Conservation (phyloP, 2,329 filamentous ascomycete species). For the Chaetomium sp. region DNA sequence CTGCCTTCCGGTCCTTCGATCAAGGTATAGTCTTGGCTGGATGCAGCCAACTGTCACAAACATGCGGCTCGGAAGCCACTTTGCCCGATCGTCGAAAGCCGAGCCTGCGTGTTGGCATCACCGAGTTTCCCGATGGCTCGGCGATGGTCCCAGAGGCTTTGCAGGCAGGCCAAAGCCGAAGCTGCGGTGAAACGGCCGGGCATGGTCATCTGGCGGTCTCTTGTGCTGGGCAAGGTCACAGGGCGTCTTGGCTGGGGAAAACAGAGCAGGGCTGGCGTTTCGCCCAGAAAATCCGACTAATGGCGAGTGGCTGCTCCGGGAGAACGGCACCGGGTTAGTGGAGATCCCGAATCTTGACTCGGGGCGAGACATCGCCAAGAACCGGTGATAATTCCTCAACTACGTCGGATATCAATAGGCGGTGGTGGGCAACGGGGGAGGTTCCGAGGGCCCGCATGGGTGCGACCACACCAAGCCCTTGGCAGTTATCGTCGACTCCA, state of each 20-base stretch:
- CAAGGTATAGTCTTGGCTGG: not conserved
- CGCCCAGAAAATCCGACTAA: not conserved
- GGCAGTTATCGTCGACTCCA: slow-evolving; percentile 2
- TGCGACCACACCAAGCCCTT: slow-evolving; percentile 14
- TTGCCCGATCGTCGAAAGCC: not conserved
- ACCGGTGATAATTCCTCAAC: slow-evolving; percentile 4
- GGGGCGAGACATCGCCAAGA: slow-evolving; percentile 13
- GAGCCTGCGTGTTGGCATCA: not conserved
- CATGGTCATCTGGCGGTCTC: slow-evolving; percentile 21
- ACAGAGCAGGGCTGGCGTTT: not conserved
- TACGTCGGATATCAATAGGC: slow-evolving; percentile 23
- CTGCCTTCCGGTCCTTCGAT: not conserved
- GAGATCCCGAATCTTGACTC: not conserved
- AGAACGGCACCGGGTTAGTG: slow-evolving; percentile 8
- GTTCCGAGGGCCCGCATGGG: slow-evolving; percentile 21
- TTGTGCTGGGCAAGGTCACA: slow-evolving; percentile 5
- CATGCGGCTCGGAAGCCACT: not conserved
- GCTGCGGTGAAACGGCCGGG: slow-evolving; percentile 27
- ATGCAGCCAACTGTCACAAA: not conserved
- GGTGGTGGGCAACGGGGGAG: slow-evolving; percentile 14
- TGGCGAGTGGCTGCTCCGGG: not conserved
- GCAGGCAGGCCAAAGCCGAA: slow-evolving; percentile 13
- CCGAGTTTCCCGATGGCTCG: not conserved
- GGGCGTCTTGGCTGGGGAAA: slow-evolving; percentile 1
- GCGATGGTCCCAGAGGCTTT: slow-evolving; percentile 12